Evolutionary conservation across 257 asterid species (phyloP).

Genomic region (Salvia miltiorrhiza): DNA sequence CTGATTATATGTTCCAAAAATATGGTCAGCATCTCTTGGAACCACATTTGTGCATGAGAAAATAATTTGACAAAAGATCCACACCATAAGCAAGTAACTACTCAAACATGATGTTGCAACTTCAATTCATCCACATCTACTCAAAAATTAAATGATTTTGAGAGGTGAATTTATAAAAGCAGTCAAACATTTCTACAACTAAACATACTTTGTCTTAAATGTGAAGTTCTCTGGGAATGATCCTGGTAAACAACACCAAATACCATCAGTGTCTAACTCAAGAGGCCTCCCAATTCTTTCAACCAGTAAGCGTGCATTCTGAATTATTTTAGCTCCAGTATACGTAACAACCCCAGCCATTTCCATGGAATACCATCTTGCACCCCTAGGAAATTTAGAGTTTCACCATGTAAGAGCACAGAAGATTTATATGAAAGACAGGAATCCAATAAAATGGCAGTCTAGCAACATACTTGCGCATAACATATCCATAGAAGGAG

Average conservation of each 20-base stretch:
- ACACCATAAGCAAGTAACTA: conserved; percentile 10
- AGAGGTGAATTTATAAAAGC: neutral
- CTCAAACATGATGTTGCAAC: conserved; percentile 12
- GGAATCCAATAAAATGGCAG: conserved; percentile 24
- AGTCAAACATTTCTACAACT: conserved; percentile 14
- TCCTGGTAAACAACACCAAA: conserved; percentile 93
- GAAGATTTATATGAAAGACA: conserved; percentile 10
- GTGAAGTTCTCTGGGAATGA: conserved; percentile 98
- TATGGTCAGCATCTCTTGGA: conserved; percentile 27
- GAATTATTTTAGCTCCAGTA: conserved; percentile 97
- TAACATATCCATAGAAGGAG: conserved; percentile 97
- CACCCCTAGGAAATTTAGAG: conserved; percentile 61
- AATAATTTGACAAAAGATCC: conserved; percentile 19
- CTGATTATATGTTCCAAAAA: conserved; percentile 46
- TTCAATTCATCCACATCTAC: conserved; percentile 13
- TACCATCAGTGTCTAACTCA: conserved; percentile 98
- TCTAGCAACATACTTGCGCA: conserved; percentile 77
- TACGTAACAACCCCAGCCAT: conserved; percentile 99
- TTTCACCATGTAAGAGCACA: conserved; percentile 12
- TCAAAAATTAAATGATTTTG: conserved; percentile 18
- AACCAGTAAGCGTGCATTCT: conserved; percentile 94
- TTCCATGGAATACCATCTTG: conserved; percentile 99
- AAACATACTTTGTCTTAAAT: conserved; percentile 70
- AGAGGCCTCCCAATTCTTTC: conserved; percentile 98
- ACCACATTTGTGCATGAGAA: conserved; percentile 17